phyloP scores from a whole-genome alignment of 345 rosid species.

The Eucalyptus paniculata region DNA sequence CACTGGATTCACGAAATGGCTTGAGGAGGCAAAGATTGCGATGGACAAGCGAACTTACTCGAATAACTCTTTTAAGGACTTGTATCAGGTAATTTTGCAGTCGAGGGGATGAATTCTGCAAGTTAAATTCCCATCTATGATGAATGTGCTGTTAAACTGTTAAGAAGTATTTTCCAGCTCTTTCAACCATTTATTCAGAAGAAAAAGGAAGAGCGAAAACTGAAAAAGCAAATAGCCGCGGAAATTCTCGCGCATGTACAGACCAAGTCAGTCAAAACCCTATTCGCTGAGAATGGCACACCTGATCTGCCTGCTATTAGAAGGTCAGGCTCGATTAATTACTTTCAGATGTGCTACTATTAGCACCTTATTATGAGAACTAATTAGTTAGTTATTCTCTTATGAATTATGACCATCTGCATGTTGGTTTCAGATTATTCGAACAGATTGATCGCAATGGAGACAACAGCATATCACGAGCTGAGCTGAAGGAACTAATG shows the following conservation, averaged over 20 bases:
- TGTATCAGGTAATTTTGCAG: background rate
- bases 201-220: slow-evolving; percentile 7
- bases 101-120: background rate
- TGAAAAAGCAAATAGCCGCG: slow-evolving; percentile 5
- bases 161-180: background rate
- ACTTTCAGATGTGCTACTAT: background rate
- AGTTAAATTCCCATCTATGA: background rate
- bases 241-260: slow-evolving; percentile 1
- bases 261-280: background rate
- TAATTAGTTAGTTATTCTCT: background rate
- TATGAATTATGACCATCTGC: background rate
- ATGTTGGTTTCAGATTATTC: slow-evolving; percentile 4
- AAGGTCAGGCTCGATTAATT: background rate
- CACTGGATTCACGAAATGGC: slow-evolving; percentile 12
- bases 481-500: slow-evolving; percentile 9
- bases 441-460: slow-evolving; percentile 3
- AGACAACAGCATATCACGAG: background rate
- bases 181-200: slow-evolving; percentile 17
- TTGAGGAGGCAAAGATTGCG: slow-evolving; percentile 7
- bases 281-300: slow-evolving; percentile 6
- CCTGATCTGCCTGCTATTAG: slow-evolving; percentile 3
- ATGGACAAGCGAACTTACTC: background rate
- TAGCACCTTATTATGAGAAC: background rate
- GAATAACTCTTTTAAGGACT: background rate
- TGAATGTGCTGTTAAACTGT: background rate